Base-by-base conservation (phyloP, 495 filamentous ascomycete species). In the Podospora pseudoanserina region DNA sequence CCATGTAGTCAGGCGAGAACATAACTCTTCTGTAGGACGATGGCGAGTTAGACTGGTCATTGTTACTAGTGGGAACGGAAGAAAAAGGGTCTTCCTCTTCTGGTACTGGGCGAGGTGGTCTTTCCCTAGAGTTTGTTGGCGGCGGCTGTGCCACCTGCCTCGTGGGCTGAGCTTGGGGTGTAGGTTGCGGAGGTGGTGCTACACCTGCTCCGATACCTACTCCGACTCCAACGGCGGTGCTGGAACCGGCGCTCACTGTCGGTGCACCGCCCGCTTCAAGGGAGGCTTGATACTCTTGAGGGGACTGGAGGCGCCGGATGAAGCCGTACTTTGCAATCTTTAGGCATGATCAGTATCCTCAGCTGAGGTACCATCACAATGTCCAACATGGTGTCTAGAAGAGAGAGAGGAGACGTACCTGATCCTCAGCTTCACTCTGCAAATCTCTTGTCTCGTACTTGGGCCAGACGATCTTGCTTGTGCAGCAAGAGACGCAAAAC, bases 401-500 rank as follows among this genome's bases (percentile, higher is more conserved):
- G 18, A 32, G 23, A 18, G 19, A 20, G 32, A 28, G 18, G 3
- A 30, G 23, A 61, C 67, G 54, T 18, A 72, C 70, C 71, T 71
- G 67, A 20, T 71, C 63, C 56, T 71, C 72, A 16, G 69, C 72
- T 55, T 74, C 72, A n/a, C 26, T 30, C 65, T 71, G 69, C 62
- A 74, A 53, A 44, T 70, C 65, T 15, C 72, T 27, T 16, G 69
- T 74, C 65, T 74, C 69, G 55, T 63, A 67, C 63, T 61, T 56
- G 26, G 72, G 72, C 72, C 72, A 74, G 63, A 65, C 64, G n/a
- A 74, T 70, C 30, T 65, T 63, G 62, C 69, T 63, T 5, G 63
- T 57, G 58, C 72, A 71, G 60, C 69, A 70, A 23, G 67, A 63
- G 19, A 74, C 67, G 57, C 72, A 74, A 53, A 74, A 71, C 56